A percentile compares a stretch with the other conserved stretches of the same genome.
Evolutionary conservation across 1,139 yeast genomes (phyloP).

Genomic region (Saccharomyces pastorianus): DNA sequence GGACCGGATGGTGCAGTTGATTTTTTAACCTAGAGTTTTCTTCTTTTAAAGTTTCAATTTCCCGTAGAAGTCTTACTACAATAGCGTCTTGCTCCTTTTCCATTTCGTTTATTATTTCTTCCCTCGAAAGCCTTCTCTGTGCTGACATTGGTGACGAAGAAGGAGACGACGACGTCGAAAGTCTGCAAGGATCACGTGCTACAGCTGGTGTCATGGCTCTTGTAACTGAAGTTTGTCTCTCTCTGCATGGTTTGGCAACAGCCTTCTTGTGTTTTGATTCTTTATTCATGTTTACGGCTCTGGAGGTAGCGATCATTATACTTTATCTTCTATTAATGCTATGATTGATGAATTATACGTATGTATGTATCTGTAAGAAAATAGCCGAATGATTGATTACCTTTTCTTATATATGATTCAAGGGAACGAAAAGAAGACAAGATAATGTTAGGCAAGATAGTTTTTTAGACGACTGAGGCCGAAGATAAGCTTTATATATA

Average conservation of each 20-base stretch:
- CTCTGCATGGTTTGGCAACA: not conserved
- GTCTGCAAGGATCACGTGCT: not conserved
- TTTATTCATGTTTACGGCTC: not conserved
- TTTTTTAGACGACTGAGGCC: not conserved
- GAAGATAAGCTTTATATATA: not conserved
- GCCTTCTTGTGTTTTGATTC: not conserved
- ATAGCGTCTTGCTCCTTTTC: constrained; percentile 62
- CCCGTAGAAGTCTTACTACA: constrained; percentile 51
- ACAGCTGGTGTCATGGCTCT: not conserved
- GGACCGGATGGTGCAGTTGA: not conserved
- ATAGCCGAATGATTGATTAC: not conserved
- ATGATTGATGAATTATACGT: not conserved
- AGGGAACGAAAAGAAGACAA: not conserved
- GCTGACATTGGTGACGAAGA: not conserved
- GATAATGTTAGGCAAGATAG: not conserved
- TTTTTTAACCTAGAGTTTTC: constrained; percentile 35
- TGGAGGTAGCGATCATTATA: not conserved
- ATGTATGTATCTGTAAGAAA: not conserved
- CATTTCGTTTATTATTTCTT: constrained; percentile 51
- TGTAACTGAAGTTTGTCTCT: not conserved
- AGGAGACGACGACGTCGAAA: not conserved
- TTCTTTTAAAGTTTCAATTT: constrained; percentile 43
- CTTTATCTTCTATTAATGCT: not conserved
- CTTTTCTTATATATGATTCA: too few relatives aligned
- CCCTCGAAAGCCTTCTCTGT: constrained; percentile 25